phyloP scores from a whole-genome alignment of 2,329 filamentous ascomycete species.

The Furcasterigmium sp. region DNA sequence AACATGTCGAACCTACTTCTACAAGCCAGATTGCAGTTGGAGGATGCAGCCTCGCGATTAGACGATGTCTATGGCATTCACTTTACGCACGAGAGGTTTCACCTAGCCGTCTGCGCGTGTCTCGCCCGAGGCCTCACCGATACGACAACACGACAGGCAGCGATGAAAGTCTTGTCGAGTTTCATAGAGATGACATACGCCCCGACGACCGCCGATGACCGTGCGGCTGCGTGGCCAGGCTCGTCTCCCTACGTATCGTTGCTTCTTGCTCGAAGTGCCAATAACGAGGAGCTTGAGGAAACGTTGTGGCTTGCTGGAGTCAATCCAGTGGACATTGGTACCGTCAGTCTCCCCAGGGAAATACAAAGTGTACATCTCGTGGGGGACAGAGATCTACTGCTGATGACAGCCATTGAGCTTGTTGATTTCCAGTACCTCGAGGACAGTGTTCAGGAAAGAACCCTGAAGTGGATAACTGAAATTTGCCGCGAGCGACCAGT shows the following conservation, averaged over 20 bases:
- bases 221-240: background rate
- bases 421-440: constrained; percentile 63
- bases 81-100: constrained; percentile 60
- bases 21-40: constrained; percentile 54
- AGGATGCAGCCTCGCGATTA: constrained; percentile 55
- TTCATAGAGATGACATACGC: constrained; percentile 51
- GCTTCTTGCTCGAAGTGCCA: constrained; percentile 51
- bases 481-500: constrained; percentile 48
- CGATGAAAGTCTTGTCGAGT: constrained; percentile 55
- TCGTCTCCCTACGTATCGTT: constrained; percentile 59
- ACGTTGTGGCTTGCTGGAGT: constrained; percentile 57
- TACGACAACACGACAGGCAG: constrained; percentile 51
- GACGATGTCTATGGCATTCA: constrained; percentile 63
- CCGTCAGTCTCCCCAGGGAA: constrained; percentile 31
- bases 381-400: constrained; percentile 56
- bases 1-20: constrained; percentile 56
- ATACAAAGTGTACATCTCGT: constrained; percentile 37
- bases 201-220: constrained; percentile 16
- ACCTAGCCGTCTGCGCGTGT: constrained; percentile 61
- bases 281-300: constrained; percentile 56
- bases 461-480: constrained; percentile 53
- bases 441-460: constrained; percentile 55
- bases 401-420: constrained; percentile 58
- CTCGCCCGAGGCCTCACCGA: constrained; percentile 61
- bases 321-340: constrained; percentile 35